These are phyloP conservation scores for Aspergillus costaricaensis DNA, from an alignment of 2,329 filamentous ascomycete genomes.

Conservation along the genomic window DNA sequence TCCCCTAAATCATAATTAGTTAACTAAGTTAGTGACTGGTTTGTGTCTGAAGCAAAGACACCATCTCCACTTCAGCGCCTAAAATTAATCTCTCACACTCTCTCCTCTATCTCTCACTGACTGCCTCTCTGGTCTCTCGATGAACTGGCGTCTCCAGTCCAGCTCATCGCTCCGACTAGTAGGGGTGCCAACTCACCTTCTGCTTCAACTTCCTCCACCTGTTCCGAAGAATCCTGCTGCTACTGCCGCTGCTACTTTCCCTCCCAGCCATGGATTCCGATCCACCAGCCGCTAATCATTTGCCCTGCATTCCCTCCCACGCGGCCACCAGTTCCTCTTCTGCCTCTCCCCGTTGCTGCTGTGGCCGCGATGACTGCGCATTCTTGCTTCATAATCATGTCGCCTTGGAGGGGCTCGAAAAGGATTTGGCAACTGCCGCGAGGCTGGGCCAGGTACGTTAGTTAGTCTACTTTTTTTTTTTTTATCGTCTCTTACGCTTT, in stretches of 20 bases:
- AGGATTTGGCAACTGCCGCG: conserved; percentile 82
- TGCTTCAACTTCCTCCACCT: conserved; percentile 4
- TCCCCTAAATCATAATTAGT: too few species aligned
- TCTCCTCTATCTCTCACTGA: not conserved
- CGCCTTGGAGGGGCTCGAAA: conserved; percentile 78
- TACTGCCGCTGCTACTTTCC: not conserved
- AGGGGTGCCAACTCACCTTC: conserved; percentile 32
- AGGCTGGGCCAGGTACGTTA: conserved; percentile 84
- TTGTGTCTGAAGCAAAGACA: too few species aligned
- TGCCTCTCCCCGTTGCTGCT: conserved; percentile 67
- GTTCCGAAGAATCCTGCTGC: not conserved
- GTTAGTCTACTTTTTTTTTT: conserved; percentile 15
- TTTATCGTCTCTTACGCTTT: conserved; percentile 1
- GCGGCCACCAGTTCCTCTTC: conserved; percentile 23
- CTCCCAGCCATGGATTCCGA: not conserved
- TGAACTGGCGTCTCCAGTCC: conserved; percentile 22
- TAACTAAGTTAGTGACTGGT: too few species aligned
- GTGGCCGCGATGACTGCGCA: conserved; percentile 75
- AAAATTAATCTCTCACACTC: too few species aligned
- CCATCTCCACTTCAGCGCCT: too few species aligned
- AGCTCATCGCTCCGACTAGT: conserved; percentile 27
- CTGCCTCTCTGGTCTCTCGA: conserved; percentile 14
- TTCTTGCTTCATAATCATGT: conserved; percentile 79
- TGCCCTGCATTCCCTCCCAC: conserved; percentile 38
- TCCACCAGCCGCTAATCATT: conserved; percentile 17